These are phyloP conservation scores for Mallotus nudiflorus DNA, from an alignment of 345 rosid genomes.

Conservation along the genomic window DNA sequence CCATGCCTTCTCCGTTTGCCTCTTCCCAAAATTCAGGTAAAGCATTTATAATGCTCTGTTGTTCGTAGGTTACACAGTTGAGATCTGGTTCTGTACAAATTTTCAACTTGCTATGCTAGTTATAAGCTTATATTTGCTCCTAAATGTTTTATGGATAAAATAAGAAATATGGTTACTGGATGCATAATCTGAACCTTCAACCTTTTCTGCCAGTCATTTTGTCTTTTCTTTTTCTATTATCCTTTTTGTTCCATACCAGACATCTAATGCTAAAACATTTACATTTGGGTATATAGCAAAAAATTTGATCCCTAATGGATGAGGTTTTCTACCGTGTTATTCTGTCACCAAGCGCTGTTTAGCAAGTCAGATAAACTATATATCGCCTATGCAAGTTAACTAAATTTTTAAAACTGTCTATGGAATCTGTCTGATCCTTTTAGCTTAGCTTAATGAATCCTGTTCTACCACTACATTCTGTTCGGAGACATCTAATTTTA, in stretches of 20 bases:
- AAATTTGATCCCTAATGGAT: neutral
- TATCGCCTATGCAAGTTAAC: neutral
- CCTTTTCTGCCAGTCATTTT: neutral
- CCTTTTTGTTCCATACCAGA: neutral
- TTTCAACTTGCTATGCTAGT: neutral
- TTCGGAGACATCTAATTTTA: neutral
- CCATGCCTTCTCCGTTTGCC: slow-evolving; percentile 72
- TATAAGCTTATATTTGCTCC: neutral
- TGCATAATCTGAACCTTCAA: neutral
- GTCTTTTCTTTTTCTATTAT: neutral
- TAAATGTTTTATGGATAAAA: neutral
- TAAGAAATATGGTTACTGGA: slow-evolving; percentile 1
- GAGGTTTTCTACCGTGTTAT: neutral
- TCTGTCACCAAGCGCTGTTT: neutral
- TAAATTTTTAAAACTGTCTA: neutral
- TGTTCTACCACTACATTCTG: neutral
- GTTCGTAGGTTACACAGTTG: neutral
- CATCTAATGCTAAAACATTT: neutral
- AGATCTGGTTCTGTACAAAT: slow-evolving; percentile 4
- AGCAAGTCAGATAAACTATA: neutral
- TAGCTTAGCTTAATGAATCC: slow-evolving; percentile 13
- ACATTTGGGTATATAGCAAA: neutral
- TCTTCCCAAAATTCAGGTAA: slow-evolving; percentile 94
- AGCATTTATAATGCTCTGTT: slow-evolving; percentile 7
- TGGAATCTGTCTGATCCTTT: neutral